phyloP scores from a whole-genome alignment of 2,329 filamentous ascomycete genomes.

The Ustilaginoidea virens region DNA sequence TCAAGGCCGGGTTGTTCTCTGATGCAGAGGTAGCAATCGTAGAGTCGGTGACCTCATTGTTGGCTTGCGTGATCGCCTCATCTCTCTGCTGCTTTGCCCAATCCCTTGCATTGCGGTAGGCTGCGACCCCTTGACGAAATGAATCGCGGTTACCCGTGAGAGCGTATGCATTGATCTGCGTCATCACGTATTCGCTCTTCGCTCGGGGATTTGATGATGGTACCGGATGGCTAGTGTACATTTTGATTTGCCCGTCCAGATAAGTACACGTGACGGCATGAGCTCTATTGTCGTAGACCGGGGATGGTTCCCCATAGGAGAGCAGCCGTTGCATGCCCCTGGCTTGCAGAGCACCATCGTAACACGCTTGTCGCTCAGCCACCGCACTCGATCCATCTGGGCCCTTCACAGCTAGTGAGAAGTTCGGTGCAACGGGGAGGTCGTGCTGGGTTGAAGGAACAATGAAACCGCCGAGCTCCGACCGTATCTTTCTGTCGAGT shows the following conservation, averaged over 20 bases:
- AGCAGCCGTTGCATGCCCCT: conserved; percentile 19
- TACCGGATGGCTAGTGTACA: conserved; percentile 3
- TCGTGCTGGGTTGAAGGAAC: conserved; percentile 16
- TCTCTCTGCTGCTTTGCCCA: not conserved
- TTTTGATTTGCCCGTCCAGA: not conserved
- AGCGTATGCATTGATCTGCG: not conserved
- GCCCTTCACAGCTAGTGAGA: conserved; percentile 23
- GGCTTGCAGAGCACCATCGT: conserved; percentile 13
- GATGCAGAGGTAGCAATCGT: no score
- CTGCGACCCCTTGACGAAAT: conserved; percentile 1
- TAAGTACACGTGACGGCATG: conserved; percentile 2
- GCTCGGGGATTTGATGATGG: not conserved
- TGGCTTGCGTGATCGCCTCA: not conserved
- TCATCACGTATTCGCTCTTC: not conserved
- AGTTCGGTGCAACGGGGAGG: conserved; percentile 21
- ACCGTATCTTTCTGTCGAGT: conserved; percentile 12
- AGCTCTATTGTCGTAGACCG: conserved; percentile 2
- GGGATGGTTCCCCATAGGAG: conserved; percentile 10
- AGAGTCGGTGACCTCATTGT: no score
- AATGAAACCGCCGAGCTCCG: conserved; percentile 8
- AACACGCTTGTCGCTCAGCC: conserved; percentile 1
- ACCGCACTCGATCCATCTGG: conserved; percentile 12
- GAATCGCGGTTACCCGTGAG: not conserved
- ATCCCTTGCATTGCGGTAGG: not conserved
- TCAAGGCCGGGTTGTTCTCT: no score